Evolutionary conservation across 345 rosid genomes (phyloP).

Genomic region (Excoecaria agallocha): DNA sequence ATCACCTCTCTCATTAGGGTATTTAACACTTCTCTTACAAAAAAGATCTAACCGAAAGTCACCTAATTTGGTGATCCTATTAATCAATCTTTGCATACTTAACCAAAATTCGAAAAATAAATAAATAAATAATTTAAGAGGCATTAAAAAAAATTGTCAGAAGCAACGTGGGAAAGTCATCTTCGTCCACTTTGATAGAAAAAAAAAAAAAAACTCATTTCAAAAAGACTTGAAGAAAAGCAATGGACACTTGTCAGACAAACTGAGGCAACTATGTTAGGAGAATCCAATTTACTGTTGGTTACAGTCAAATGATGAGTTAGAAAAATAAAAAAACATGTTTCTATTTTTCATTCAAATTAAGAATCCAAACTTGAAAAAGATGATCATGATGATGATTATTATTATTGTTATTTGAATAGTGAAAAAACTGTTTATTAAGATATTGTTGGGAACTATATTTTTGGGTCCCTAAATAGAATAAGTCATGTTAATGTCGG

Average conservation of each 20-base stretch:
- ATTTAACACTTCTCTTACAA: no score
- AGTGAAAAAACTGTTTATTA: not conserved
- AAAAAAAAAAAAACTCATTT: conserved; percentile 1
- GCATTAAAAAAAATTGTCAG: not conserved
- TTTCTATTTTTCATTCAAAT: not conserved
- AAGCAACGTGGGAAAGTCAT: conserved; percentile 1
- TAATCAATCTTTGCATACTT: not conserved
- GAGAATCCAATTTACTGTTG: conserved; percentile 20
- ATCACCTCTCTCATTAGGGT: no score
- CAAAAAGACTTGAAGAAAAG: not conserved
- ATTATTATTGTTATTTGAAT: not conserved
- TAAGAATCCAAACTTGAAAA: conserved; percentile 4
- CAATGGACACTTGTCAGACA: conserved; percentile 6
- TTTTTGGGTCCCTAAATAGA: not conserved
- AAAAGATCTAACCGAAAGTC: no score
- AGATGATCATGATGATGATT: not conserved
- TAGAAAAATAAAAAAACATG: not conserved
- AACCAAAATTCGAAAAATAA: not conserved
- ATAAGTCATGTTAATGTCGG: not conserved
- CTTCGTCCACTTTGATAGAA: not conserved
- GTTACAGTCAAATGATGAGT: not conserved
- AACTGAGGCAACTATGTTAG: not conserved
- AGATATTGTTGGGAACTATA: not conserved
- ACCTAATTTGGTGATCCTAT: not conserved
- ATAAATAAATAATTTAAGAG: not conserved